Evolutionary conservation across 306 rosid species (phyloP).

Genomic region (Cicer judaicum): DNA sequence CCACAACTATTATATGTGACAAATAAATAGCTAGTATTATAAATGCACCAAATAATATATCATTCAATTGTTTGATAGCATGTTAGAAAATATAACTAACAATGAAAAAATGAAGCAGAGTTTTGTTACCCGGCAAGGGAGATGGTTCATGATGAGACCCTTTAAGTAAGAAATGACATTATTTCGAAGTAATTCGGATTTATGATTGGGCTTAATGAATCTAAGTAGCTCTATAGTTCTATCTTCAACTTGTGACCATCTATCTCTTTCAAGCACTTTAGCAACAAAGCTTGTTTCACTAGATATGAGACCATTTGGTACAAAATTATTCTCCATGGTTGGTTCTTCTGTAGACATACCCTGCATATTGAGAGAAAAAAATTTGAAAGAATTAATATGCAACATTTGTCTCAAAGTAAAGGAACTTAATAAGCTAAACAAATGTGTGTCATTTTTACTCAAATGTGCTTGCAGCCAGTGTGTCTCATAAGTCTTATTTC

Average conservation of each 20-base stretch:
- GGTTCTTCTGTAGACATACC: background rate
- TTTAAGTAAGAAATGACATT: slow-evolving; percentile 64
- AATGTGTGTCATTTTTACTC: background rate
- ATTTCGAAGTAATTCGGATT: slow-evolving; percentile 62
- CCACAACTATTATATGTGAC: background rate
- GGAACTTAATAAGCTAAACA: background rate
- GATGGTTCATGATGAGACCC: slow-evolving; percentile 53
- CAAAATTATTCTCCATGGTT: slow-evolving; percentile 57
- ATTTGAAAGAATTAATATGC: no score
- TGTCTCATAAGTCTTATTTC: no score
- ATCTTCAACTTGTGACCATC: slow-evolving; percentile 71
- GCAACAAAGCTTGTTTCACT: slow-evolving; percentile 50
- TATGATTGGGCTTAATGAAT: slow-evolving; percentile 65
- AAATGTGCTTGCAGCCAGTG: no score
- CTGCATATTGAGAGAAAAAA: no score
- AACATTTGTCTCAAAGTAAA: no score
- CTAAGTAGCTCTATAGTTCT: slow-evolving; percentile 64
- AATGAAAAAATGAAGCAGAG: background rate
- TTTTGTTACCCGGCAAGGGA: slow-evolving; percentile 66
- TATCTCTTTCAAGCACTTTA: slow-evolving; percentile 57
- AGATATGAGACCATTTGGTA: slow-evolving; percentile 70
- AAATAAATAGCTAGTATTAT: background rate
- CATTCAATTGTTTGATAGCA: no score
- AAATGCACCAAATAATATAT: background rate
- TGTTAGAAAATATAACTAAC: no score